Percentiles rank a stretch among this genome's conserved stretches.
Conservation (phyloP, 179 eudicot species). For the Drosera spatulata region DNA sequence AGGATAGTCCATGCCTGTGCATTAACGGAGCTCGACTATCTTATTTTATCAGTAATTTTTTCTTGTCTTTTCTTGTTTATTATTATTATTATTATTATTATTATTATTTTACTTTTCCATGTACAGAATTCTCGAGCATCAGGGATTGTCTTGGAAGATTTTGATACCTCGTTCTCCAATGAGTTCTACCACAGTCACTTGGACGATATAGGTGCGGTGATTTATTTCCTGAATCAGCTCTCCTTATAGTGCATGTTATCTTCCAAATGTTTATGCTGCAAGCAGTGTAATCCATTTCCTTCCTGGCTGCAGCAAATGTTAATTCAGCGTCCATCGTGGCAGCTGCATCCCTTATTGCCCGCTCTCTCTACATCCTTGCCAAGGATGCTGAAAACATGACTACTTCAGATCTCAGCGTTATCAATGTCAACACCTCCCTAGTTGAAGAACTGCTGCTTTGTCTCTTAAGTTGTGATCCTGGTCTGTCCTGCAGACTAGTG, state of each 20-base stretch:
- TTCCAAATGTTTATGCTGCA: background rate
- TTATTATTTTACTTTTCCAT: too few relatives aligned
- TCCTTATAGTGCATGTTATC: background rate
- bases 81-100: too few relatives aligned
- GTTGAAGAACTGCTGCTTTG: conserved; percentile 83
- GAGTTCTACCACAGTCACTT: conserved; percentile 85
- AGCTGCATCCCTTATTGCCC: conserved; percentile 90
- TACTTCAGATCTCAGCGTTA: conserved; percentile 24
- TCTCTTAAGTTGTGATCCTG: conserved; percentile 77
- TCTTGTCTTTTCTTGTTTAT: too few relatives aligned
- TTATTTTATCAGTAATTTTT: too few relatives aligned
- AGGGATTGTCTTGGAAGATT: conserved; percentile 81
- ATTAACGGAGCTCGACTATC: too few relatives aligned
- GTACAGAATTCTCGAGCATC: conserved; percentile 34
- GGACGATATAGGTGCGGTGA: conserved; percentile 69
- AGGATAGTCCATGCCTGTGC: too few relatives aligned
- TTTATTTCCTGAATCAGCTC: conserved; percentile 3
- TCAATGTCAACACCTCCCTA: conserved; percentile 56
- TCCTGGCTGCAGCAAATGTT: conserved; percentile 58
- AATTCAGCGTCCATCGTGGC: conserved; percentile 73
- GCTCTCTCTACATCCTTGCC: conserved; percentile 78
- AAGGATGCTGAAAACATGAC: conserved; percentile 27
- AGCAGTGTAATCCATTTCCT: background rate
- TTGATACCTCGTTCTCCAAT: conserved; percentile 58
- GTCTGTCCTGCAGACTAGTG: conserved; percentile 77